These are phyloP conservation scores for Globisporangium yorkense DNA, from an alignment of 352 stramenopile genomes.

Conservation along the genomic window DNA sequence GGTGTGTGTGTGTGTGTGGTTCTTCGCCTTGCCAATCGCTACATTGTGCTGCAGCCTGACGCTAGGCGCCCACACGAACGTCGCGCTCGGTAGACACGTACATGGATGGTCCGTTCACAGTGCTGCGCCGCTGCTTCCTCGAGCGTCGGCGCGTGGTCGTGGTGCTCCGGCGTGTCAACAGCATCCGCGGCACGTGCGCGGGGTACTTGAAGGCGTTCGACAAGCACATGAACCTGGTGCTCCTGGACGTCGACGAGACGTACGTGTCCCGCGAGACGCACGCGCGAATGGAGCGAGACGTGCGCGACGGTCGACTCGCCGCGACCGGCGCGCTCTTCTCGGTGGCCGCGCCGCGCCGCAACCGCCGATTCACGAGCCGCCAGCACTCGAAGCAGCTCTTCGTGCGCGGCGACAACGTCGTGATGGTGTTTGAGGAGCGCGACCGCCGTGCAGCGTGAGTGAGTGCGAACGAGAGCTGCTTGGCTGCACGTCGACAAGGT, in stretches of 20 bases:
- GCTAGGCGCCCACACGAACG: neutral
- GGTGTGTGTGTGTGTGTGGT: slow-evolving; percentile 18
- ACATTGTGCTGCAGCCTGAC: neutral
- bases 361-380: slow-evolving; percentile 34
- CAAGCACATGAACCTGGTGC: slow-evolving; percentile 93
- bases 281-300: slow-evolving; percentile 23
- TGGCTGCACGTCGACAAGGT: too few relatives aligned
- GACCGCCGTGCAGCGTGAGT: neutral
- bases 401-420: slow-evolving; percentile 91
- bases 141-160: slow-evolving; percentile 74
- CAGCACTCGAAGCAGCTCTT: slow-evolving; percentile 85
- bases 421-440: slow-evolving; percentile 23
- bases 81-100: slow-evolving; percentile 40
- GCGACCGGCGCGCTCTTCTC: slow-evolving; percentile 36
- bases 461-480: neutral
- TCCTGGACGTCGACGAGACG: slow-evolving; percentile 86
- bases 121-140: slow-evolving; percentile 80
- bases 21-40: slow-evolving; percentile 9
- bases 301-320: slow-evolving; percentile 19
- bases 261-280: slow-evolving; percentile 40
- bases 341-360: slow-evolving; percentile 29
- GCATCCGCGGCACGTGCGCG: slow-evolving; percentile 85
- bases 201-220: slow-evolving; percentile 93
- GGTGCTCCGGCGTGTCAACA: slow-evolving; percentile 88
- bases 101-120: slow-evolving; percentile 76